Evolutionary conservation across 192 early-diverging fungal genomes (phyloP), one percentile per base, ranked within the genome.

Genomic region (Cladochytrium replicatum): DNA sequence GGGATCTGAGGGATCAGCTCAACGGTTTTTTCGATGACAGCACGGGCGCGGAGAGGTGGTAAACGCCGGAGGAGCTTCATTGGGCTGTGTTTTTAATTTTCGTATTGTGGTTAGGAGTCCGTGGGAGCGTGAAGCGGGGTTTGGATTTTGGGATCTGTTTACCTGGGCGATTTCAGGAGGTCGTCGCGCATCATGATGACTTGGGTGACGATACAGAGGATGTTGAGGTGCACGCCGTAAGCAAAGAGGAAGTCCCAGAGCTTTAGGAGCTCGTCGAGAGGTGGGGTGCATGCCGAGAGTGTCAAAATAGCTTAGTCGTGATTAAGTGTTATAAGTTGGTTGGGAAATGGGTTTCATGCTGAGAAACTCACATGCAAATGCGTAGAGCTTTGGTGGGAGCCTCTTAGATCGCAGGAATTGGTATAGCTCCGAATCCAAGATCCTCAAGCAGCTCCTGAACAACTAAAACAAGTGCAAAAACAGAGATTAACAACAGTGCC

Each of bases 241-340:
- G 88, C 83, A 44, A 97, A 69, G 48, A 89, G 65, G 50, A 92
- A 86, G 57, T 97, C 94, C 94, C 94, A 97, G 29, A 97, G 72
- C 22, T 75, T 57, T 32, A 97, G 72, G 1, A 89, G 75, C 72
- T 92, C 74, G 22, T 75, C 67, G 40, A 95, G 64, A 41, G 94
- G 94, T 0, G 84, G 89, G 0, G 83, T 85, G 54, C 85, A 89
- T 15, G 91, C 91, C 43, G 75, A 84, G 50, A 97, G 80, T 1
- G 94, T 93, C 75, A 93, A 76, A 7, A 93, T 78, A 3, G 85
- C 87, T 89, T 50, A 39, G 39, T 3, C 50, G 43, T 9, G 19
- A n/a, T 29, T 32, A 24, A 24, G 27, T 2, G 2, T 6, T 29
- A 9, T 4, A 19, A 53, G 1, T 11, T 17, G 28, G 13, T 38